These are phyloP conservation scores for Cicer bijugum DNA, from an alignment of 306 rosid genomes.

Conservation along the genomic window DNA sequence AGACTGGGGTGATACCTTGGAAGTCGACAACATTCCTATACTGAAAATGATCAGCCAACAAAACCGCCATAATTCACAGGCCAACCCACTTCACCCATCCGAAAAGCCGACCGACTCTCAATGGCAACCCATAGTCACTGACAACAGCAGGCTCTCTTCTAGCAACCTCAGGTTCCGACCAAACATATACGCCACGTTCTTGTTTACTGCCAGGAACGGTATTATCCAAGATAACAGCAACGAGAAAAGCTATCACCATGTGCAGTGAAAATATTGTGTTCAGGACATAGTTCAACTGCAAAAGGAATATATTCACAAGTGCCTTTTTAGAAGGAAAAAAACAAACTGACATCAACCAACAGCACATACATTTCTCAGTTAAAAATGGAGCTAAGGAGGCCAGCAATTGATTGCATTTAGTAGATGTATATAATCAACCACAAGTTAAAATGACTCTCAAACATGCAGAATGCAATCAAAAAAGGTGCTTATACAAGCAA, in stretches of 20 bases:
- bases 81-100: conserved; percentile 99
- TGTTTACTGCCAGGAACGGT: conserved; percentile 93
- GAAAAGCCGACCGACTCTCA: conserved; percentile 82
- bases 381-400: conserved; percentile 6
- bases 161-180: conserved; percentile 87
- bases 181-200: conserved; percentile 94
- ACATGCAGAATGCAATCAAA: conserved; percentile 23
- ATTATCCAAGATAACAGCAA: conserved; percentile 82
- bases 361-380: not conserved
- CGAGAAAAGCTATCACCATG: conserved; percentile 91
- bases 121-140: conserved; percentile 83
- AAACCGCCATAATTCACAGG: conserved; percentile 48
- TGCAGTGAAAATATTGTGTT: conserved; percentile 79
- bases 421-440: not conserved
- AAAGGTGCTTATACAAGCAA: conserved; percentile 5
- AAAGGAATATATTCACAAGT: conserved; percentile 28
- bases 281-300: conserved; percentile 77
- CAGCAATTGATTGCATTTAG: not conserved
- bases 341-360: conserved; percentile 23
- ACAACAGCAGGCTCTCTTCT: conserved; percentile 80
- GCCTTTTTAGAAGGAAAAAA: not conserved
- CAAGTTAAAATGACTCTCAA: not conserved
- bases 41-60: conserved; percentile 38
- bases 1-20: not conserved
- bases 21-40: conserved; percentile 1